These are phyloP conservation scores for Debaryomyces prosopidis DNA, from an alignment of 805 yeast species.

Conservation along the genomic window DNA sequence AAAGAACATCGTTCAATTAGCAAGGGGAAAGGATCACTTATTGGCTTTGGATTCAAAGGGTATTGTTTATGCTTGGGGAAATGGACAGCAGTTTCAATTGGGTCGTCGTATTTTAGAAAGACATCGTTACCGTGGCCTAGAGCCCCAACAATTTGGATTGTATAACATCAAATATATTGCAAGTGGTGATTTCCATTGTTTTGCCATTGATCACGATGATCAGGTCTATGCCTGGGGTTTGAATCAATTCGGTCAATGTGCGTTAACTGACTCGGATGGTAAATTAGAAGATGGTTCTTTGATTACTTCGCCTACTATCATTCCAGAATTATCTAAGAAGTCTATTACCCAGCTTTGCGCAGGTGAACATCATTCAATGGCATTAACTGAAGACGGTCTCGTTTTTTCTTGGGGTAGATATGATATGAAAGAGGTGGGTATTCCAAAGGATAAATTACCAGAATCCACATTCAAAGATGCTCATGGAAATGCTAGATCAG, in stretches of 20 bases:
- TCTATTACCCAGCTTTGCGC: conserved; percentile 67
- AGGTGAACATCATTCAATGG: conserved; percentile 93
- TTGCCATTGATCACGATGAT: conserved; percentile 78
- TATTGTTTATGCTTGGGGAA: conserved; percentile 94
- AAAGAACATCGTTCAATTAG: conserved; percentile 74
- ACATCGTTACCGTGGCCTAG: conserved; percentile 69
- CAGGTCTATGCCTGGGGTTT: conserved; percentile 89
- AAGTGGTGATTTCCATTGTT: conserved; percentile 94
- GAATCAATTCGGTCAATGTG: conserved; percentile 97
- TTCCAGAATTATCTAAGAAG: conserved; percentile 61
- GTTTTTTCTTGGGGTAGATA: conserved; percentile 86
- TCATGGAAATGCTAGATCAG: conserved; percentile 77
- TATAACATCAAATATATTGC: conserved; percentile 78
- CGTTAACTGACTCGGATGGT: conserved; percentile 57
- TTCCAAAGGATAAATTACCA: conserved; percentile 66
- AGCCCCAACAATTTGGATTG: conserved; percentile 82
- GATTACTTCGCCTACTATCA: conserved; percentile 73
- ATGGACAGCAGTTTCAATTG: conserved; percentile 89
- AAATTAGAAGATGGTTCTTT: conserved; percentile 84
- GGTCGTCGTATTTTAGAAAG: conserved; percentile 85
- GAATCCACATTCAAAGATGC: conserved; percentile 72
- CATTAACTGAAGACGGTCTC: conserved; percentile 70
- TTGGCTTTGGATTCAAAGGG: conserved; percentile 83
- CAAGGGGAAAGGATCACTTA: conserved; percentile 91
- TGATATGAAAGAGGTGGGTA: conserved; percentile 92